Base-by-base conservation (phyloP, 495 filamentous ascomycete species). In the Hyaloscypha finlandica region DNA sequence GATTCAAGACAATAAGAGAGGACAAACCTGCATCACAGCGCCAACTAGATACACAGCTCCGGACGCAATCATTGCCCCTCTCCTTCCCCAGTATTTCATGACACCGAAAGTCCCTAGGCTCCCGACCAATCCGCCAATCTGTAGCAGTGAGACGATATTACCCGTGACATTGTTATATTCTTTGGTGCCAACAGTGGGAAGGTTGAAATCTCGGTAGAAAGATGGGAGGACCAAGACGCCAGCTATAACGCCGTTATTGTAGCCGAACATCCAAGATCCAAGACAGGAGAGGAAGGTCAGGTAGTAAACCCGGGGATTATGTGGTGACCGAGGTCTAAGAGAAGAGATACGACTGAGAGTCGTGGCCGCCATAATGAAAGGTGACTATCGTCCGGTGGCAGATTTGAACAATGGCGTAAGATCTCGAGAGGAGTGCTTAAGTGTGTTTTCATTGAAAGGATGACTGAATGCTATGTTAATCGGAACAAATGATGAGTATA, bases 241-340 rank as follows among this genome's bases (percentile, higher is more conserved):
- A 39, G 58, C 58, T 30, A 65, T 62, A 31, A 61, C 59, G 22
- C 63, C 33, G 33, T 65, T 66, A 33, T 69, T 65, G 57, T 71
- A 71, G 32, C 69, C 69, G 29, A 71, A 71, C 69, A 71, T 71
- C 65, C 65, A 71, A 11, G 59, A 65, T 14, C 69, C 69, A 3
- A 71, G 60, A 53, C 61, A 71, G 31, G 69, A 29, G 51, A 68
- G 65, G 29, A 64, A 63, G 9, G 64, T 55, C 4, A 71, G 61
- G 19, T 56, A 8, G 30, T 71, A 68, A n/a, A 67, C 31, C 4
- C 69, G 48, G 20, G 22, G 33, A 37, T 71, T 71, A 33, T 71
- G 68, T 19, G 42, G 42, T 48, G 22, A 25, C 19, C 8, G 30
- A 39, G 39, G 22, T 19, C 22, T 22, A 16, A 61, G 11, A 52